Evolutionary conservation across 306 rosid genomes (phyloP).

Genomic region (Senna siamea): DNA sequence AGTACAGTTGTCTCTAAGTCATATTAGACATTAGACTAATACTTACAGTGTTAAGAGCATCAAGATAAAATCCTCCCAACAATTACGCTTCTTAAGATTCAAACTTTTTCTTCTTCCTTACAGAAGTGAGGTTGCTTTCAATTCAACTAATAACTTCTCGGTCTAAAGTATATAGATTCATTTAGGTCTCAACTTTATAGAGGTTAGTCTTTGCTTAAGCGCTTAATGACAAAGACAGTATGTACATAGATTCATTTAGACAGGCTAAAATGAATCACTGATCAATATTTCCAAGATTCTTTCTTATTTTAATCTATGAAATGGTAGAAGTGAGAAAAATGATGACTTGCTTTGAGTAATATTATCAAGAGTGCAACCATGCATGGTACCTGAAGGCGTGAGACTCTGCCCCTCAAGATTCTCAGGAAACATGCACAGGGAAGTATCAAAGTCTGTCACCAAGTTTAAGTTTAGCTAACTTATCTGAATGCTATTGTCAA

Average conservation of each 20-base stretch:
- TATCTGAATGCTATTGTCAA: conserved; percentile 12
- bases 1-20: no score
- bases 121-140: no score
- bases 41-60: no score
- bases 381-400: conserved; percentile 64
- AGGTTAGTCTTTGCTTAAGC: not conserved
- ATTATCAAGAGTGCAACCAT: conserved; percentile 4
- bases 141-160: no score
- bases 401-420: conserved; percentile 66
- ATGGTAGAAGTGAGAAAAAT: not conserved
- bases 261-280: not conserved
- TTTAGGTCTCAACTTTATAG: not conserved
- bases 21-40: no score
- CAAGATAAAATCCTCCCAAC: no score
- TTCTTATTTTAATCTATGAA: not conserved
- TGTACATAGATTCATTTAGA: not conserved
- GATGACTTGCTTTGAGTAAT: not conserved
- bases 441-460: conserved; percentile 83
- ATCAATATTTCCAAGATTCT: not conserved
- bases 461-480: conserved; percentile 18
- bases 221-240: not conserved
- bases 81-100: no score
- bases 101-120: no score
- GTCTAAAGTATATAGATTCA: no score
- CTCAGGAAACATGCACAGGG: conserved; percentile 90